Conservation (phyloP, 139 green algal genomes). For the Coccomyxa sp. region DNA sequence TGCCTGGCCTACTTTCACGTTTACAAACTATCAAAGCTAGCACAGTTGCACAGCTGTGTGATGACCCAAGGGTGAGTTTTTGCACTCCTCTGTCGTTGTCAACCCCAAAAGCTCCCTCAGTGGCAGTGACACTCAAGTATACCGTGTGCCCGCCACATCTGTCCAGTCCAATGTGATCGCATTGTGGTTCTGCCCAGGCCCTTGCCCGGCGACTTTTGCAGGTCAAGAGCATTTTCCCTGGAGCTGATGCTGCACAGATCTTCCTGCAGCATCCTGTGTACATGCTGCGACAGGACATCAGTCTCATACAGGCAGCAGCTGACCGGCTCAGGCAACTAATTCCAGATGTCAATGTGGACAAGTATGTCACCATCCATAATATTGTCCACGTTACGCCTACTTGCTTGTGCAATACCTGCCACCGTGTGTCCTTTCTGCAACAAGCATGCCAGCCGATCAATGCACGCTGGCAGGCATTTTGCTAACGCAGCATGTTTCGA, state of each 20-base stretch:
- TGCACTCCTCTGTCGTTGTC: neutral
- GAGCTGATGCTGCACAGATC: conserved; percentile 46
- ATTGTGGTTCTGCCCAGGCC: too few species aligned
- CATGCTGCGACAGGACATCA: conserved; percentile 48
- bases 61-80: neutral
- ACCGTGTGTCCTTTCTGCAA: neutral
- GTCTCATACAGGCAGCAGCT: conserved; percentile 21
- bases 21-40: neutral
- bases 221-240: conserved; percentile 61
- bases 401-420: neutral
- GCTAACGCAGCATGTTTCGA: neutral
- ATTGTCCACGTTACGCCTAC: neutral
- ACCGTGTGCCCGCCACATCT: too few species aligned
- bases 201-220: conserved; percentile 31
- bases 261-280: conserved; percentile 46
- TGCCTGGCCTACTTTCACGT: neutral
- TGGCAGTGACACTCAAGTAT: neutral
- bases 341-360: conserved; percentile 53
- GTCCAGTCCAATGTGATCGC: too few species aligned
- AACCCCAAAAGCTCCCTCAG: neutral
- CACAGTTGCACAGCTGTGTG: neutral
- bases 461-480: neutral
- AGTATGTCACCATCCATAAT: neutral
- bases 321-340: conserved; percentile 47
- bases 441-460: neutral